Evolutionary conservation across 345 rosid species (phyloP).

Genomic region (Euphorbia peplus): DNA sequence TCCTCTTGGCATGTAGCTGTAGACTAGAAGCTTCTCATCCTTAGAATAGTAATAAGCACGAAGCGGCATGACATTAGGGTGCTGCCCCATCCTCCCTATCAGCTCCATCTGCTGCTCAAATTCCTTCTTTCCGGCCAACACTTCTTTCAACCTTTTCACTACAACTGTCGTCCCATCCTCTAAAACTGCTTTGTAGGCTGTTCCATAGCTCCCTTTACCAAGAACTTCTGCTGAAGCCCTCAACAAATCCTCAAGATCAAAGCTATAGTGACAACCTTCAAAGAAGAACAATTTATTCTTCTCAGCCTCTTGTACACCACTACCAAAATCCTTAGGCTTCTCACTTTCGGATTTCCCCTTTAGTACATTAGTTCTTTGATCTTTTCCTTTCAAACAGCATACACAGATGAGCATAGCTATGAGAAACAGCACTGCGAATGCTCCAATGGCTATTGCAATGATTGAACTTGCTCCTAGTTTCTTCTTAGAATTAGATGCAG

Average conservation of each 20-base stretch:
- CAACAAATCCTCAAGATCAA: constrained; percentile 78
- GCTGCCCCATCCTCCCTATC: constrained; percentile 51
- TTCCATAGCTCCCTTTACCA: constrained; percentile 81
- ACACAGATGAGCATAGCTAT: constrained; percentile 31
- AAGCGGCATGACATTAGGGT: constrained; percentile 53
- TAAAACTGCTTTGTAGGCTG: constrained; percentile 71
- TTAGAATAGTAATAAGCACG: constrained; percentile 57
- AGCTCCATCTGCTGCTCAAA: constrained; percentile 81
- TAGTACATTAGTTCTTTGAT: constrained; percentile 22
- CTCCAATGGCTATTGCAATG: constrained; percentile 46
- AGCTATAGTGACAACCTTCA: constrained; percentile 54
- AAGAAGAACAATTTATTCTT: constrained; percentile 78
- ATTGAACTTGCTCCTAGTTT: constrained; percentile 39
- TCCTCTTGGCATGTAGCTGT: constrained; percentile 54
- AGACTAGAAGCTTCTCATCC: constrained; percentile 63
- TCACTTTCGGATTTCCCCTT: constrained; percentile 35
- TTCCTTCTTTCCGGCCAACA: constrained; percentile 61
- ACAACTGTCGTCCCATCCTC: constrained; percentile 77
- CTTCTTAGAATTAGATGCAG: constrained; percentile 15
- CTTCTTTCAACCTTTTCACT: constrained; percentile 81
- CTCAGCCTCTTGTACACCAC: constrained; percentile 86
- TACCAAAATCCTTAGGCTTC: constrained; percentile 69
- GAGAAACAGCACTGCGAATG: constrained; percentile 40
- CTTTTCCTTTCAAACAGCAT: constrained; percentile 40
- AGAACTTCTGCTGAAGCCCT: constrained; percentile 93